Conservation (phyloP, 2,329 filamentous ascomycete genomes). For the Alternaria triticina region DNA sequence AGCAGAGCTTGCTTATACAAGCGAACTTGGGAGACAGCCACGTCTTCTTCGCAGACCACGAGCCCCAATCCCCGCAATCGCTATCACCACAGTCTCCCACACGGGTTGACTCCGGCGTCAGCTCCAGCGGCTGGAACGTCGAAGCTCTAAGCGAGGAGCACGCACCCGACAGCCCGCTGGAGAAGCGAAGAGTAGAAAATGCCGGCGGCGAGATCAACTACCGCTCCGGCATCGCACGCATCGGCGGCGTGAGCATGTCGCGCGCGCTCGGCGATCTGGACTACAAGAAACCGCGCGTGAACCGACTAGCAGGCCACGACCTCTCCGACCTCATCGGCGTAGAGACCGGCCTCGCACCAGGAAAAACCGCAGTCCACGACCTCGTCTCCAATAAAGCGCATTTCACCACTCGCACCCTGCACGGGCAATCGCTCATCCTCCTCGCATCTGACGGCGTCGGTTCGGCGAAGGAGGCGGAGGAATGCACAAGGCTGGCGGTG, state of each 20-base stretch:
- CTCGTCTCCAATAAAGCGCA: constrained; percentile 34
- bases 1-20: constrained; percentile 28
- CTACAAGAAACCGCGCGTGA: constrained; percentile 32
- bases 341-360: constrained; percentile 31
- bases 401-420: constrained; percentile 20
- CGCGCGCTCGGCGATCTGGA: constrained; percentile 31
- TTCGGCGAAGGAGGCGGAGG: constrained; percentile 21
- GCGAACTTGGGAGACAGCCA: constrained; percentile 34
- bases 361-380: constrained; percentile 25
- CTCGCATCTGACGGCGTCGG: constrained; percentile 33
- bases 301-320: constrained; percentile 32
- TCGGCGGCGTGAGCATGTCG: constrained; percentile 36
- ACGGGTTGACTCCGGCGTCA: constrained; percentile 4
- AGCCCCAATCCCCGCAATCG: constrained; percentile 5
- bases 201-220: constrained; percentile 32
- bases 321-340: constrained; percentile 30
- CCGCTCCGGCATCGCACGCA: constrained; percentile 25
- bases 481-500: constrained; percentile 23
- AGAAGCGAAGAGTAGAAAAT: constrained; percentile 30
- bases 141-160: constrained; percentile 27
- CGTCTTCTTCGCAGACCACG: constrained; percentile 23
- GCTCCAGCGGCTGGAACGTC: constrained; percentile 24
- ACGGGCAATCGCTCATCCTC: constrained; percentile 26
- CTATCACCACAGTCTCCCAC: constrained; percentile 7
- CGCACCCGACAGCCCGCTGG: constrained; percentile 22